Evolutionary conservation across 2,329 filamentous ascomycete species (phyloP).

Genomic region (Diplodia mutila): DNA sequence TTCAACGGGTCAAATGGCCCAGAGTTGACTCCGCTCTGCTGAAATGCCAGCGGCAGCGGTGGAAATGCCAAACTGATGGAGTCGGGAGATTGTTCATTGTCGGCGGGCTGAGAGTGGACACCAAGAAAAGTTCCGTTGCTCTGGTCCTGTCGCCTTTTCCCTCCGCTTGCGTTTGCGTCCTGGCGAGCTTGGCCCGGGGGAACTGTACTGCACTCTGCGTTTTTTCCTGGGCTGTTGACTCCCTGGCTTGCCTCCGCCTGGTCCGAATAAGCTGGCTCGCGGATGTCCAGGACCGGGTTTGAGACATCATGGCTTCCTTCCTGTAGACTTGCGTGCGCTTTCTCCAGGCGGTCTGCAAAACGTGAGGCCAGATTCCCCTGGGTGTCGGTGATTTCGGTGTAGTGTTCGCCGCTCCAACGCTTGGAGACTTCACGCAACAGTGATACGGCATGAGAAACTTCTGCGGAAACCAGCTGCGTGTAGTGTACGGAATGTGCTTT

Average conservation of each 20-base stretch:
- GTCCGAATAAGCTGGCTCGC: constrained; percentile 42
- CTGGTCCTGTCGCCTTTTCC: not conserved
- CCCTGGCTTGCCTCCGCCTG: constrained; percentile 26
- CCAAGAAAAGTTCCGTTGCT: no score
- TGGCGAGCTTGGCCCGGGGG: not conserved
- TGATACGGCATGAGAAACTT: constrained; percentile 40
- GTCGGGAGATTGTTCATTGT: constrained; percentile 29
- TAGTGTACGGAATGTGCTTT: constrained; percentile 42
- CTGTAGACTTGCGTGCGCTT: constrained; percentile 28
- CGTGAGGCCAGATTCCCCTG: constrained; percentile 41
- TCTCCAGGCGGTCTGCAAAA: constrained; percentile 40
- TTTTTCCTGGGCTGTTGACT: not conserved
- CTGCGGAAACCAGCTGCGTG: constrained; percentile 33
- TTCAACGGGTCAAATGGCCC: constrained; percentile 27
- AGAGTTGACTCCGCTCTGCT: constrained; percentile 25
- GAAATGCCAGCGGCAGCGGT: constrained; percentile 39
- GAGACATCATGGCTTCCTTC: not conserved
- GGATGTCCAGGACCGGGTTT: constrained; percentile 37
- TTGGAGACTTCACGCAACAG: constrained; percentile 44
- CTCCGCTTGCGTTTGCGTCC: constrained; percentile 11
- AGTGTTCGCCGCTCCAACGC: constrained; percentile 42
- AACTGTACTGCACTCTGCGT: no score
- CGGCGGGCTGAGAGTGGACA: constrained; percentile 13
- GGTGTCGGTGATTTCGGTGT: not conserved
- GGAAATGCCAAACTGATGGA: constrained; percentile 40